Percentiles rank a stretch among this genome's conserved stretches.
These are phyloP conservation scores for Amanita rubescens DNA, from an alignment of 768 basidiomycete genomes.

Conservation along the genomic window DNA sequence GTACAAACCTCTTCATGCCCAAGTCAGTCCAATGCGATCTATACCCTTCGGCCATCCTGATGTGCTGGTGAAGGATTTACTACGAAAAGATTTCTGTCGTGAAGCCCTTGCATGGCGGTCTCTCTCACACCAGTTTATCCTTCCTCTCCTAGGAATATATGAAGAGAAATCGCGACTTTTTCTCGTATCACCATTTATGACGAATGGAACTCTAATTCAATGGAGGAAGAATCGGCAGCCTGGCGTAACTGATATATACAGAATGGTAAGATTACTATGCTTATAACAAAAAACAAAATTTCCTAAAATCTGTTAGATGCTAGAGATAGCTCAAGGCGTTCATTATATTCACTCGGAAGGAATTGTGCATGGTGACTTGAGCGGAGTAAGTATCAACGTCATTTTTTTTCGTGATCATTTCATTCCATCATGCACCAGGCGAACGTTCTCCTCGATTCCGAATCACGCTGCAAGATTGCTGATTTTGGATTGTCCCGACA, in stretches of 20 bases:
- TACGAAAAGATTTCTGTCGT: background rate
- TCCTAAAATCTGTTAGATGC: background rate
- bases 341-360: constrained; percentile 3
- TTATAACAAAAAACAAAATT: background rate
- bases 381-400: background rate
- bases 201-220: background rate
- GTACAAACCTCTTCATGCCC: too few species aligned
- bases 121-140: background rate
- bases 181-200: background rate
- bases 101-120: background rate
- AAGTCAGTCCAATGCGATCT: too few species aligned
- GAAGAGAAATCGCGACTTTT: background rate
- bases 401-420: too few species aligned
- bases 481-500: too few species aligned
- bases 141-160: background rate
- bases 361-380: background rate
- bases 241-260: background rate
- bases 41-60: too few species aligned
- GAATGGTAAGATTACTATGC: background rate
- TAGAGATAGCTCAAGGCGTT: background rate
- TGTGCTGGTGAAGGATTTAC: background rate
- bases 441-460: too few species aligned
- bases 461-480: too few species aligned
- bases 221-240: background rate
- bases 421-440: too few species aligned